Evolutionary conservation across 768 basidiomycete genomes (phyloP).

Genomic region (Dioszegia aurantiaca): DNA sequence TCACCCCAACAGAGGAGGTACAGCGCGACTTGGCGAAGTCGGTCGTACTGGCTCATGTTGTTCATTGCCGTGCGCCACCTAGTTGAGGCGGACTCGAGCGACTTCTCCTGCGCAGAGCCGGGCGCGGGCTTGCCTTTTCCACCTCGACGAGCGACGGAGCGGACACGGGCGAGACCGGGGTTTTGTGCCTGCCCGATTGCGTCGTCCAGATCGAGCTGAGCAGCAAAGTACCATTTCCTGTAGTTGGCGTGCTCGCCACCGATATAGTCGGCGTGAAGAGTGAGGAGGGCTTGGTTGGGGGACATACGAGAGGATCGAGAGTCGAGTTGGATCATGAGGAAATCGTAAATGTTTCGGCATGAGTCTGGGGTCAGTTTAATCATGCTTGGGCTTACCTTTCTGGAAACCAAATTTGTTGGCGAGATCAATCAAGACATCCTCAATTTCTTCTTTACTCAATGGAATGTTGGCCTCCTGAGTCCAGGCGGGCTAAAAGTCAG

Average conservation of each 20-base stretch:
- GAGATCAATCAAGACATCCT: slow-evolving; percentile 95
- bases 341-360: slow-evolving; percentile 71
- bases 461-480: slow-evolving; percentile 85
- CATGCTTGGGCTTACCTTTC: slow-evolving; percentile 59
- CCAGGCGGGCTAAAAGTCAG: slow-evolving; percentile 70
- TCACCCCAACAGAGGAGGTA: slow-evolving; percentile 98
- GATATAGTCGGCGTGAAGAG: slow-evolving; percentile 97
- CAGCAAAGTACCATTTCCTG: slow-evolving; percentile 99
- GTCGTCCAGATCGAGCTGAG: slow-evolving; percentile 96
- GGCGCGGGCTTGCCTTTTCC: slow-evolving; percentile 53
- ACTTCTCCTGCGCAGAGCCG: slow-evolving; percentile 65
- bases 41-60: slow-evolving; percentile 97
- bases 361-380: slow-evolving; percentile 39
- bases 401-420: slow-evolving; percentile 99
- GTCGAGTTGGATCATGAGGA: slow-evolving; percentile 94
- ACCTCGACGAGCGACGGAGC: slow-evolving; percentile 67
- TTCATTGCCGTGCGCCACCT: slow-evolving; percentile 98
- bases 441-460: slow-evolving; percentile 98
- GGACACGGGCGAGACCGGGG: slow-evolving; percentile 79
- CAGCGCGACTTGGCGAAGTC: slow-evolving; percentile 90
- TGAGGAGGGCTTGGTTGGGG: slow-evolving; percentile 88
- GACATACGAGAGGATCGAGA: slow-evolving; percentile 96
- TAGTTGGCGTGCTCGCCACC: slow-evolving; percentile 98
- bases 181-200: slow-evolving; percentile 90
- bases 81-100: slow-evolving; percentile 78